phyloP scores from a whole-genome alignment of 768 basidiomycete genomes.

The Mycena sanguinolenta region DNA sequence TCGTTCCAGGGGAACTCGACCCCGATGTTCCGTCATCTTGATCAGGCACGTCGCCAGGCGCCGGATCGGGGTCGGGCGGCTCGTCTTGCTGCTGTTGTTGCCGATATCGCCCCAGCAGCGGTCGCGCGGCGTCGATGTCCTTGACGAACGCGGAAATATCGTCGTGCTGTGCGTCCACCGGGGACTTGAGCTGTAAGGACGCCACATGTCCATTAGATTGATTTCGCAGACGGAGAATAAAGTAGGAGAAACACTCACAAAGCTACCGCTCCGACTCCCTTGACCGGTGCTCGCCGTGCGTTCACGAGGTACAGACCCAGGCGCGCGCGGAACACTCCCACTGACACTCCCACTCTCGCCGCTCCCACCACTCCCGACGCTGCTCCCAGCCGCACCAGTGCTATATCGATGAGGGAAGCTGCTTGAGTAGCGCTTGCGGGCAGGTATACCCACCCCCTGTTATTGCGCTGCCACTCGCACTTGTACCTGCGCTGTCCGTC shows the following conservation, averaged over 20 bases:
- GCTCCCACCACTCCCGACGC: slow-evolving; percentile 55
- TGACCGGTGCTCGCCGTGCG: background rate
- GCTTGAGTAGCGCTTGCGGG: slow-evolving; percentile 79
- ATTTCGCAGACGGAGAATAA: too few species aligned
- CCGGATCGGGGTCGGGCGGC: slow-evolving; percentile 16
- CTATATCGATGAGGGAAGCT: slow-evolving; percentile 82
- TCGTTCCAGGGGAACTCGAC: slow-evolving; percentile 31
- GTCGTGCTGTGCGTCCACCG: slow-evolving; percentile 55
- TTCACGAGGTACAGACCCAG: background rate
- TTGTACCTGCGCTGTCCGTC: slow-evolving; percentile 14
- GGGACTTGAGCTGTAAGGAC: slow-evolving; percentile 10
- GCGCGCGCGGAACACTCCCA: background rate
- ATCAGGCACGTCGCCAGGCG: background rate
- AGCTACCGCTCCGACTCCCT: slow-evolving; percentile 43
- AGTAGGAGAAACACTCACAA: slow-evolving; percentile 22
- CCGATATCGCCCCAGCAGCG: slow-evolving; percentile 62
- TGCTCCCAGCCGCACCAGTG: background rate
- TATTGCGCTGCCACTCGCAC: background rate
- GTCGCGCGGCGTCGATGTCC: slow-evolving; percentile 80
- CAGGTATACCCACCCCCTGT: slow-evolving; percentile 36
- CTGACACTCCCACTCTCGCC: slow-evolving; percentile 24
- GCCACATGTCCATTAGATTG: too few species aligned
- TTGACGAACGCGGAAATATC: slow-evolving; percentile 85
- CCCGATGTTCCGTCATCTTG: background rate
- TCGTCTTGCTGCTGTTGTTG: slow-evolving; percentile 35